phyloP scores from a whole-genome alignment of 2,329 filamentous ascomycete species.

The Fusarium verrucosum region DNA sequence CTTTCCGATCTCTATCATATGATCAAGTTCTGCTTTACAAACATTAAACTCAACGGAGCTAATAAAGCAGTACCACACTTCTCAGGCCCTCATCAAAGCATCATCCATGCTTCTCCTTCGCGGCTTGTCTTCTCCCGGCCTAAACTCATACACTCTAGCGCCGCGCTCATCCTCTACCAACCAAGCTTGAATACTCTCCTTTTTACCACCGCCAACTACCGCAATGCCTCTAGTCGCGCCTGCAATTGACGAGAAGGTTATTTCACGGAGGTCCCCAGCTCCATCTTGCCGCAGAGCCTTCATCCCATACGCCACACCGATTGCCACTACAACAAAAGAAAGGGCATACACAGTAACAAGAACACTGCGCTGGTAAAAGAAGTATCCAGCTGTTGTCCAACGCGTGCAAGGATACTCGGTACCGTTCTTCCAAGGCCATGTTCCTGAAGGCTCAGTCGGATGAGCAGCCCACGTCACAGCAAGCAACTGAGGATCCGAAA shows the following conservation, averaged over 20 bases:
- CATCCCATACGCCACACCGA: constrained; percentile 18
- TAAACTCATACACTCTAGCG: neutral
- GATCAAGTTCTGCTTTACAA: neutral
- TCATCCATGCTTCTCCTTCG: neutral
- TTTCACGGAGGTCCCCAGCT: constrained; percentile 21
- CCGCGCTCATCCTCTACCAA: neutral
- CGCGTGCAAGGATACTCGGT: constrained; percentile 21
- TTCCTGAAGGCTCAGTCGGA: constrained; percentile 9
- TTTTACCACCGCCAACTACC: rapidly evolving
- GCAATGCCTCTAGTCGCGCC: neutral
- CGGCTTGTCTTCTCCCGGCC: neutral
- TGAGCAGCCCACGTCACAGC: constrained; percentile 28
- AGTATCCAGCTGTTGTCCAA: neutral
- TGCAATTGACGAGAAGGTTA: constrained; percentile 21
- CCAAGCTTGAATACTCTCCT: neutral
- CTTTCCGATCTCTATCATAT: neutral
- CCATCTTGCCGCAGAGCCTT: constrained; percentile 25
- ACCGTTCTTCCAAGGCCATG: neutral
- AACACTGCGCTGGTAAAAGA: constrained; percentile 17
- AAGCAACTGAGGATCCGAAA: constrained; percentile 25
- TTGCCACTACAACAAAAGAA: constrained; percentile 14
- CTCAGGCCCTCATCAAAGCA: neutral
- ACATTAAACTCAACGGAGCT: rapidly evolving
- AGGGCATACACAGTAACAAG: constrained; percentile 16
- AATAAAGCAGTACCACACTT: no score